A percentile compares a stretch with the other conserved stretches of the same genome.
phyloP scores from a whole-genome alignment of 163 green algal species.

The Scenedesmus sp. region DNA sequence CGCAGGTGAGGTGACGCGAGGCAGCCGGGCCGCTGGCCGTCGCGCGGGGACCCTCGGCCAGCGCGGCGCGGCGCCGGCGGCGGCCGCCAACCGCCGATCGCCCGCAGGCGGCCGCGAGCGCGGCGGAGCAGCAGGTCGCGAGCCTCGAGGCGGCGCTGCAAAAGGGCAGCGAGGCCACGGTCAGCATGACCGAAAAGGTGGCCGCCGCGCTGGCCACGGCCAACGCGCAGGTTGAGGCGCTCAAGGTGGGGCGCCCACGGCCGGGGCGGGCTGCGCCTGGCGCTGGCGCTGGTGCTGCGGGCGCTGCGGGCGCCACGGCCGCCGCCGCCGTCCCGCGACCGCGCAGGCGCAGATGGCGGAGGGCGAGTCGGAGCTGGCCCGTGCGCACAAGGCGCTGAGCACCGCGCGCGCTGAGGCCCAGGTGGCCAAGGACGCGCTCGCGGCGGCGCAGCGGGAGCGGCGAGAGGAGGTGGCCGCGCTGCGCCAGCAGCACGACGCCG shows the following conservation, averaged over 20 bases:
- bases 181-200: conserved; percentile 63
- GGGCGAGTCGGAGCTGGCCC: conserved; percentile 46
- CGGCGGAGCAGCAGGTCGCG: conserved; percentile 38
- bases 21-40: not conserved
- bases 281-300: no score
- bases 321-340: no score
- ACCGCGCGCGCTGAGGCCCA: conserved; percentile 43
- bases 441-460: conserved; percentile 25
- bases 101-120: conserved; percentile 9
- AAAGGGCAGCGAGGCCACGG: conserved; percentile 56
- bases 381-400: conserved; percentile 43
- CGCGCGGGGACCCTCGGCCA: no score
- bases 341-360: conserved; percentile 49
- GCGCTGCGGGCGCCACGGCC: no score
- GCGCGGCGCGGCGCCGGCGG: no score
- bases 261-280: no score
- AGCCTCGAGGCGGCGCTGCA: conserved; percentile 58
- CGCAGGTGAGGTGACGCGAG: not conserved
- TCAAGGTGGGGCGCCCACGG: conserved; percentile 38
- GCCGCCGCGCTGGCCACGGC: conserved; percentile 57
- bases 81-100: no score
- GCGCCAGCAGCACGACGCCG: conserved; percentile 26
- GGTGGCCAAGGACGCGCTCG: conserved; percentile 6
- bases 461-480: conserved; percentile 35
- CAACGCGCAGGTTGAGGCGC: conserved; percentile 45